These are phyloP conservation scores for Ceratocystiopsis minuta DNA, from an alignment of 2,329 filamentous ascomycete species.

Conservation along the genomic window DNA sequence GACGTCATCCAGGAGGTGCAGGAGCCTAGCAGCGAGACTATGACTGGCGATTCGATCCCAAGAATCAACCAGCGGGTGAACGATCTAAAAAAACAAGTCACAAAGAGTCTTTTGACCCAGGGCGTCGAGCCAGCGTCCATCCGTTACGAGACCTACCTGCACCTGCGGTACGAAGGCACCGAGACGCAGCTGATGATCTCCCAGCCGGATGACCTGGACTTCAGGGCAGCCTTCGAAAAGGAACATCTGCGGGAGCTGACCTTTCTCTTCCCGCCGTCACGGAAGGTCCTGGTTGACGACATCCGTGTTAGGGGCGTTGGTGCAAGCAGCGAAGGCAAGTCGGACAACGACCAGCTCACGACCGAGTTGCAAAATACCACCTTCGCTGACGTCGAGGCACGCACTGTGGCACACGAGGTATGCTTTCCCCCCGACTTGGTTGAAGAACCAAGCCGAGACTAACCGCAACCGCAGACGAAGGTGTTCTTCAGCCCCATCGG, in stretches of 20 bases:
- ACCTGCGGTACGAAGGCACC: conserved; percentile 80
- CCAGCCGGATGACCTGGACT: conserved; percentile 51
- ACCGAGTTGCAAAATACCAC: conserved; percentile 60
- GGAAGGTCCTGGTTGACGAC: conserved; percentile 80
- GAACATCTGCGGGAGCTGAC: conserved; percentile 87
- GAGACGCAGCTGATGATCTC: conserved; percentile 83
- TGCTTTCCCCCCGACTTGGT: no score
- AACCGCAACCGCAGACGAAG: conserved; percentile 21
- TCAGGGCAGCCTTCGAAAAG: conserved; percentile 63
- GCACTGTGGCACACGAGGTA: conserved; percentile 12
- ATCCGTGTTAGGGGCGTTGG: conserved; percentile 77
- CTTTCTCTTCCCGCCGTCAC: conserved; percentile 55
- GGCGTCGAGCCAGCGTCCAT: conserved; percentile 60
- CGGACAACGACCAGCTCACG: conserved; percentile 59
- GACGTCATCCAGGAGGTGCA: conserved; percentile 86
- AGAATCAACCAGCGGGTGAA: conserved; percentile 15
- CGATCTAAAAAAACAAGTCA: conserved; percentile 41
- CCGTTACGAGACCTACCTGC: conserved; percentile 76
- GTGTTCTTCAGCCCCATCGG: not conserved
- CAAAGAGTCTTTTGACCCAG: conserved; percentile 49
- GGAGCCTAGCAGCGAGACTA: conserved; percentile 44
- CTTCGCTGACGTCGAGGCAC: conserved; percentile 32
- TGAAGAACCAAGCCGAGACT: conserved; percentile 44
- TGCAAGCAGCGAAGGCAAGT: conserved; percentile 43
- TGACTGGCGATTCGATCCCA: conserved; percentile 39